Evolutionary conservation across 1,284 basidiomycete genomes (phyloP).

Genomic region (Violaceomyces palustris): DNA sequence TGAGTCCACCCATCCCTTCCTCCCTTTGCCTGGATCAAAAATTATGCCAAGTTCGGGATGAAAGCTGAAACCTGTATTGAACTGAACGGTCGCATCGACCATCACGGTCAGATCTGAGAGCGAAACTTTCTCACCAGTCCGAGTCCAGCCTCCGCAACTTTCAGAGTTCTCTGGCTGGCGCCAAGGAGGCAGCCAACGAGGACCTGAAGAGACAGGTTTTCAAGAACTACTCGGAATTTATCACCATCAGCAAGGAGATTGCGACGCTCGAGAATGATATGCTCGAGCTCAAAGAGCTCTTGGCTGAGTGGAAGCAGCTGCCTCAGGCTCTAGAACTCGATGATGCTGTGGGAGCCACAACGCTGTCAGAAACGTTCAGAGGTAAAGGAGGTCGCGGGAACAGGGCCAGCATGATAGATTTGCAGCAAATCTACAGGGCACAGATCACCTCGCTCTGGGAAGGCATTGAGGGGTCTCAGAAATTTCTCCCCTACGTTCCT

Average conservation of each 20-base stretch:
- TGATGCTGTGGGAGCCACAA: conserved; percentile 14
- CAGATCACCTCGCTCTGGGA: conserved; percentile 88
- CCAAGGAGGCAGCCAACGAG: conserved; percentile 36
- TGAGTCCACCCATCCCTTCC: background rate
- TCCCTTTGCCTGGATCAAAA: too few relatives aligned
- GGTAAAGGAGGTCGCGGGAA: conserved; percentile 5
- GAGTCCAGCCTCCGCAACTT: conserved; percentile 35
- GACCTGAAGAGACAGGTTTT: conserved; percentile 45
- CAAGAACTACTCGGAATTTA: conserved; percentile 79
- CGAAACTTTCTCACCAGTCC: conserved; percentile 36
- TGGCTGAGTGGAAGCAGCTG: conserved; percentile 74
- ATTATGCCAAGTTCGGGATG: background rate
- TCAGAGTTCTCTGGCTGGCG: conserved; percentile 16
- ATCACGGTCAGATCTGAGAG: conserved; percentile 22
- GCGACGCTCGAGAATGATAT: conserved; percentile 94
- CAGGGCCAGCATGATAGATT: conserved; percentile 58
- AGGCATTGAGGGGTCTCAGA: conserved; percentile 90
- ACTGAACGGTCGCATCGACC: too few relatives aligned
- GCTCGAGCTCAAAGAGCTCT: conserved; percentile 88
- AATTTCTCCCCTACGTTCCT: conserved; percentile 82
- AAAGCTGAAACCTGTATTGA: background rate
- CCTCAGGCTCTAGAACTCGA: conserved; percentile 44
- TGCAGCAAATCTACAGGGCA: conserved; percentile 85
- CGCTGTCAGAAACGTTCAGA: conserved; percentile 7
- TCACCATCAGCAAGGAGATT: conserved; percentile 93